A percentile compares a stretch with the other conserved stretches of the same genome.
phyloP scores from a whole-genome alignment of 345 rosid genomes.

The Gynandropsis gynandra region DNA sequence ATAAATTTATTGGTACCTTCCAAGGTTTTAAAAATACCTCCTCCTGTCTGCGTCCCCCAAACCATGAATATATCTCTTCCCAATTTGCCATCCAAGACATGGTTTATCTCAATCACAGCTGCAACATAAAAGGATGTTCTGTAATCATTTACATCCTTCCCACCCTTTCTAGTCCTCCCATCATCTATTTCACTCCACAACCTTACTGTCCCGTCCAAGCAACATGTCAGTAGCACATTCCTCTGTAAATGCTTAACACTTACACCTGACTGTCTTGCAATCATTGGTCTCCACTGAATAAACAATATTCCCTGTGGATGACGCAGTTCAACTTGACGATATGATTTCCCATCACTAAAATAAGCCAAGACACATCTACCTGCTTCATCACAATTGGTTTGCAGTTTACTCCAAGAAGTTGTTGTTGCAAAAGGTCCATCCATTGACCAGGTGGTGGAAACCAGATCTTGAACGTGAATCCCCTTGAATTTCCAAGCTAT shows the following conservation, averaged over 20 bases:
- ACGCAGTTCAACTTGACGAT: slow-evolving; percentile 35
- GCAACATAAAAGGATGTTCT: slow-evolving; percentile 54
- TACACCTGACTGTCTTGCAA: slow-evolving; percentile 30
- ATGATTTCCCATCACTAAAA: slow-evolving; percentile 39
- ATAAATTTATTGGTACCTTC: slow-evolving; percentile 37
- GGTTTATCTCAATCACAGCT: slow-evolving; percentile 70
- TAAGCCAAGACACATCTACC: slow-evolving; percentile 47
- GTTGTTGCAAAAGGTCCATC: slow-evolving; percentile 71
- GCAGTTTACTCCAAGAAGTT: slow-evolving; percentile 31
- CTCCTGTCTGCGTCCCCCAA: slow-evolving; percentile 62
- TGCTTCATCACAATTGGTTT: slow-evolving; percentile 27
- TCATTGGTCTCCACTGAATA: slow-evolving; percentile 82
- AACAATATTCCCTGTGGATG: slow-evolving; percentile 72
- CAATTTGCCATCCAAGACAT: slow-evolving; percentile 45
- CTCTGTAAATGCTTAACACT: slow-evolving; percentile 30
- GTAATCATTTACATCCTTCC: slow-evolving; percentile 40
- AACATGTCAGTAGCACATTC: slow-evolving; percentile 69
- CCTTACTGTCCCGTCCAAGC: slow-evolving; percentile 83
- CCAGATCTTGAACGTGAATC: slow-evolving; percentile 58
- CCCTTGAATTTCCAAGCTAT: slow-evolving; percentile 66
- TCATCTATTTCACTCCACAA: slow-evolving; percentile 75
- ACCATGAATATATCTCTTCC: slow-evolving; percentile 44
- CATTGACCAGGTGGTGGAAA: slow-evolving; percentile 75
- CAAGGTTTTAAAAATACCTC: slow-evolving; percentile 41
- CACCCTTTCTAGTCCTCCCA: slow-evolving; percentile 46